Percentiles rank a stretch among this genome's conserved stretches.
phyloP scores from a whole-genome alignment of 495 filamentous ascomycete genomes.

The Amniculicola lignicola region DNA sequence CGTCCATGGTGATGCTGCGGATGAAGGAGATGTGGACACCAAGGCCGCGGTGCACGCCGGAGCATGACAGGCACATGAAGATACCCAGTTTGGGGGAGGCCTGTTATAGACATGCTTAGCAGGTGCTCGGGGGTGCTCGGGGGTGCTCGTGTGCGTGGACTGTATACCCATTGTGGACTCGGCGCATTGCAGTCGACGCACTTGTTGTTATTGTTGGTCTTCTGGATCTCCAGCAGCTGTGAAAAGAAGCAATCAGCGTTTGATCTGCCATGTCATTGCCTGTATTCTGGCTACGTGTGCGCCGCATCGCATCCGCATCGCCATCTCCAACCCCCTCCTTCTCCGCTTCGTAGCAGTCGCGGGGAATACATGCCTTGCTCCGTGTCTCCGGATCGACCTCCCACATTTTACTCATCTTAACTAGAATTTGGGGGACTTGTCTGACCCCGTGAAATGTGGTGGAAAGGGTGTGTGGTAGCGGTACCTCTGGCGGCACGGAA shows the following conservation, averaged over 20 bases:
- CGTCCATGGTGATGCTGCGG: conserved; percentile 94
- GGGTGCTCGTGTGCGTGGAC: too few species aligned
- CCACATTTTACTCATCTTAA: conserved; percentile 67
- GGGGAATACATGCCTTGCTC: conserved; percentile 64
- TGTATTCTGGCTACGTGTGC: neutral
- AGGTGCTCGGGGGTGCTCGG: too few species aligned
- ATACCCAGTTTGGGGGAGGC: conserved; percentile 73
- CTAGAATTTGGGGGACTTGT: neutral
- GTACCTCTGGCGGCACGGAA: neutral
- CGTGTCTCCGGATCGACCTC: conserved; percentile 95
- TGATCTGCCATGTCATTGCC: neutral
- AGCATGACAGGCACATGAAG: conserved; percentile 96
- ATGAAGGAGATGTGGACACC: conserved; percentile 99
- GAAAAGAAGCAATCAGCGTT: conserved; percentile 2
- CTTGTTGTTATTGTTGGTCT: conserved; percentile 74
- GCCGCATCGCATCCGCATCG: too few species aligned
- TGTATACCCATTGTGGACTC: conserved; percentile 82
- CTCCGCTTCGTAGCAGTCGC: too few species aligned
- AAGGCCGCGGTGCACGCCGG: conserved; percentile 88
- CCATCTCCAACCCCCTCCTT: neutral
- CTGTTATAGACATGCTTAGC: conserved; percentile 39
- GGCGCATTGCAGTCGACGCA: conserved; percentile 95
- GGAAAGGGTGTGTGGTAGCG: neutral
- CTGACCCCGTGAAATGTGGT: neutral
- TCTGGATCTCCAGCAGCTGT: conserved; percentile 84